Evolutionary conservation across 257 asterid genomes (phyloP).

Genomic region (Buddleja alternifolia): DNA sequence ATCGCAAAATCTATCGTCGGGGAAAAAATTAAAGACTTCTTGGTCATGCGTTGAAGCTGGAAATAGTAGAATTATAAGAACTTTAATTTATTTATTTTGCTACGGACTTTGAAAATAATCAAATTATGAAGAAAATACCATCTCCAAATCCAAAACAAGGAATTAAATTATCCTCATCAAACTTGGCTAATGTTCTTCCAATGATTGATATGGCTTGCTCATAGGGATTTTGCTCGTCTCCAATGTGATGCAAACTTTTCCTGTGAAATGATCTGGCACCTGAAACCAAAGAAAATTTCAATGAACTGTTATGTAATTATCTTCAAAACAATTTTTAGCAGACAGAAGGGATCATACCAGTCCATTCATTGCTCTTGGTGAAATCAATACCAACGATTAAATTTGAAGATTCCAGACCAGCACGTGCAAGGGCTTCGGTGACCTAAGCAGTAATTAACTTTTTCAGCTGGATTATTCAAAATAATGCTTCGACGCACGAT

Average conservation of each 20-base stretch:
- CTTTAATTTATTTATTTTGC: constrained; percentile 24
- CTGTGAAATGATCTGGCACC: constrained; percentile 88
- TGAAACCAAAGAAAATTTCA: constrained; percentile 32
- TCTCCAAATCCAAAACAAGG: constrained; percentile 97
- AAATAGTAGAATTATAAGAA: constrained; percentile 31
- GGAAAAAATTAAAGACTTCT: constrained; percentile 84
- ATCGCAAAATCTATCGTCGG: constrained; percentile 80
- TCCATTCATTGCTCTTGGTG: constrained; percentile 99
- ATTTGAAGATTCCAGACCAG: constrained; percentile 96
- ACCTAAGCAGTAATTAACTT: constrained; percentile 51
- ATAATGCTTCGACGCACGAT: constrained; percentile 8
- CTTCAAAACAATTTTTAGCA: constrained; percentile 3
- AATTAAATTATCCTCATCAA: constrained; percentile 88
- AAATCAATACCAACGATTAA: constrained; percentile 93
- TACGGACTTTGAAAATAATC: background rate
- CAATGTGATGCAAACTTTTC: constrained; percentile 87
- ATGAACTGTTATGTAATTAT: constrained; percentile 11
- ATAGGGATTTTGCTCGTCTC: constrained; percentile 79
- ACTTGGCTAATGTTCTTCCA: constrained; percentile 89
- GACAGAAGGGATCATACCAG: constrained; percentile 50
- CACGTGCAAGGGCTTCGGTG: constrained; percentile 88
- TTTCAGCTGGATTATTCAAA: constrained; percentile 12
- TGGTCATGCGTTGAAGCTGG: constrained; percentile 99
- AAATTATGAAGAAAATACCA: constrained; percentile 48
- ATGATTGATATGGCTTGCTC: constrained; percentile 96